Evolutionary conservation across 352 stramenopile species (phyloP).

Genomic region (Peronospora destructor): DNA sequence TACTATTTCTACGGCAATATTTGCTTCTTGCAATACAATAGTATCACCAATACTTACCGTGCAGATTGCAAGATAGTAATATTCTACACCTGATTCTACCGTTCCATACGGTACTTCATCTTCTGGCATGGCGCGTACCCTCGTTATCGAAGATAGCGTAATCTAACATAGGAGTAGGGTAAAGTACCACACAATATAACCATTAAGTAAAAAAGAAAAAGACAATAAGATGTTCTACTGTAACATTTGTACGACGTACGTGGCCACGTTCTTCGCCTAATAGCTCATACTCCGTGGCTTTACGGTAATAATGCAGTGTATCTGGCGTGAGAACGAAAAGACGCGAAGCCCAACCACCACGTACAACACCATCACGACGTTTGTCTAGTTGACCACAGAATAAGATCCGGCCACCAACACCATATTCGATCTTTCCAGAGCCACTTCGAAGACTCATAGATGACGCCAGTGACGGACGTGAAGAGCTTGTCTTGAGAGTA

Average conservation of each 20-base stretch:
- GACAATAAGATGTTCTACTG: neutral
- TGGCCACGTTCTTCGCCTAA: slow-evolving; percentile 71
- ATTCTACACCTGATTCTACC: slow-evolving; percentile 50
- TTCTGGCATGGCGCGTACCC: slow-evolving; percentile 70
- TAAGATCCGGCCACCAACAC: slow-evolving; percentile 64
- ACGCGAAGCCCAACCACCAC: slow-evolving; percentile 64
- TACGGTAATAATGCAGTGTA: slow-evolving; percentile 77
- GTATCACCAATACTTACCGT: slow-evolving; percentile 29
- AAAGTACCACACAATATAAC: too few relatives aligned
- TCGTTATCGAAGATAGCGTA: slow-evolving; percentile 52
- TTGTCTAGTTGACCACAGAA: slow-evolving; percentile 76
- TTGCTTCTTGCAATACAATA: neutral
- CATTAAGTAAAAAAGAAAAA: too few relatives aligned
- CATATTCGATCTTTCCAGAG: slow-evolving; percentile 40
- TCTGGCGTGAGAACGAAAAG: slow-evolving; percentile 77
- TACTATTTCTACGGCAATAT: neutral
- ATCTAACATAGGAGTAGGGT: slow-evolving; percentile 22
- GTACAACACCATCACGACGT: slow-evolving; percentile 64
- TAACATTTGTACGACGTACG: slow-evolving; percentile 23
- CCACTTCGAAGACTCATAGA: slow-evolving; percentile 14
- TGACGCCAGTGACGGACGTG: slow-evolving; percentile 21
- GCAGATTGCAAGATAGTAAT: slow-evolving; percentile 80
- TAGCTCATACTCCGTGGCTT: slow-evolving; percentile 60
- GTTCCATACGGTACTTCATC: slow-evolving; percentile 47
- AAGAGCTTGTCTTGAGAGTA: slow-evolving; percentile 16